A percentile compares a stretch with the other conserved stretches of the same genome.
phyloP scores from a whole-genome alignment of 495 filamentous ascomycete genomes.

The Neurospora sp. region DNA sequence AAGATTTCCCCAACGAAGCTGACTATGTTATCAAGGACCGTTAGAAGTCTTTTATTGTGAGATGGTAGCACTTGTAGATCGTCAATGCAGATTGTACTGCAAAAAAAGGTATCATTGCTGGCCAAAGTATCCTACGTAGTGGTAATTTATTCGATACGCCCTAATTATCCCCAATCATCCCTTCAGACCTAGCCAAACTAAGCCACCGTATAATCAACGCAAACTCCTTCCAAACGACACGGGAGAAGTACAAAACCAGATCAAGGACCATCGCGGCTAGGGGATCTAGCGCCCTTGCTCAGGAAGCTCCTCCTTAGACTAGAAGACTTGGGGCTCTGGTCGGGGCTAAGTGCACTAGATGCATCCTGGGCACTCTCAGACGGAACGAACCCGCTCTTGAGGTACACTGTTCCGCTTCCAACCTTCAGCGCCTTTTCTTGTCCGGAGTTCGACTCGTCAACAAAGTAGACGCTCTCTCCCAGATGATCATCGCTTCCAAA shows the following conservation, averaged over 20 bases:
- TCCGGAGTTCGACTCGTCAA: constrained; percentile 67
- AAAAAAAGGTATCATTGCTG: not conserved
- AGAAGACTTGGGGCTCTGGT: constrained; percentile 45
- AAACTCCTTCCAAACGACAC: not conserved
- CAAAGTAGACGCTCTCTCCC: constrained; percentile 79
- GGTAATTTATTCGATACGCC: not conserved
- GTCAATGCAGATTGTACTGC: not conserved
- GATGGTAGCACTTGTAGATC: not conserved
- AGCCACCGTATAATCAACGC: not conserved
- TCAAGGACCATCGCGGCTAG: constrained; percentile 1
- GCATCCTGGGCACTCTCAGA: constrained; percentile 10
- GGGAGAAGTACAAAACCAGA: not conserved
- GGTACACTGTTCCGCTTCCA: constrained; percentile 55
- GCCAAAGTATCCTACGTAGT: not conserved
- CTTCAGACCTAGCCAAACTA: not conserved
- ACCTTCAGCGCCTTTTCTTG: constrained; percentile 64
- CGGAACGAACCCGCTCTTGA: constrained; percentile 54
- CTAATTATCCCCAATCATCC: not conserved
- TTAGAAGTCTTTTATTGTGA: not conserved
- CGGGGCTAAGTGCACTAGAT: constrained; percentile 18
- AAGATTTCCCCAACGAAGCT: not conserved
- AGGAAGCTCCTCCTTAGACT: constrained; percentile 35
- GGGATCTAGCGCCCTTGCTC: constrained; percentile 38
- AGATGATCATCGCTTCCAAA: constrained; percentile 72
- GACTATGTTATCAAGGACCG: not conserved